Conservation (phyloP, 192 early-diverging fungal species). For the Backusella westeae region DNA sequence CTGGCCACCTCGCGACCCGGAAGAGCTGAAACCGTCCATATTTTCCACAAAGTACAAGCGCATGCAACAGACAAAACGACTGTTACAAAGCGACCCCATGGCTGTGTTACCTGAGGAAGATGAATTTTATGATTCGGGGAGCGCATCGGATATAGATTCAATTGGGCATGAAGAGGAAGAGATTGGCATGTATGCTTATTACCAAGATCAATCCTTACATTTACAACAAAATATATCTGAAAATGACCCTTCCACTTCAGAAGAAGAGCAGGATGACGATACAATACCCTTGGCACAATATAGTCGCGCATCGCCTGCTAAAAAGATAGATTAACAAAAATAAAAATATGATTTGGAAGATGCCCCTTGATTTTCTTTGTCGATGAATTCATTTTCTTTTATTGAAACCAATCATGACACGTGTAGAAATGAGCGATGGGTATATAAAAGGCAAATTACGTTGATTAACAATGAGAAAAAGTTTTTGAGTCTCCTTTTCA, state of each 20-base stretch:
- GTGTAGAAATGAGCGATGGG: not conserved
- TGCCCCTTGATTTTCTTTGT: not conserved
- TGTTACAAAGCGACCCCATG: not conserved
- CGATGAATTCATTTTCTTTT: not conserved
- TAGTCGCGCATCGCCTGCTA: not conserved
- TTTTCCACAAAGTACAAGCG: constrained; percentile 25
- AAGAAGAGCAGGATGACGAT: constrained; percentile 20
- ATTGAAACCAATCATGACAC: not conserved
- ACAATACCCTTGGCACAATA: not conserved
- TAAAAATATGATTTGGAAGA: not conserved
- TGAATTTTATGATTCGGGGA: constrained; percentile 33
- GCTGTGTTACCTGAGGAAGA: constrained; percentile 1
- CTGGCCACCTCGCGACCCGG: constrained; percentile 40
- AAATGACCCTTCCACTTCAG: constrained; percentile 8
- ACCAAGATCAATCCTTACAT: not conserved
- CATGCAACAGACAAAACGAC: constrained; percentile 15
- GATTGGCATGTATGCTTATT: not conserved
- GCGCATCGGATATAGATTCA: constrained; percentile 13
- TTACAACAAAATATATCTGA: not conserved
- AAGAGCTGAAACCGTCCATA: constrained; percentile 37
- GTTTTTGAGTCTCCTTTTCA: not conserved
- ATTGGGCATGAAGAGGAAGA: not conserved
- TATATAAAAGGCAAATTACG: not conserved
- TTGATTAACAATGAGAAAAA: not conserved
- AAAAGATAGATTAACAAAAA: constrained; percentile 6